Conservation (phyloP, 257 asterid species). For the Marsdenia floribunda region DNA sequence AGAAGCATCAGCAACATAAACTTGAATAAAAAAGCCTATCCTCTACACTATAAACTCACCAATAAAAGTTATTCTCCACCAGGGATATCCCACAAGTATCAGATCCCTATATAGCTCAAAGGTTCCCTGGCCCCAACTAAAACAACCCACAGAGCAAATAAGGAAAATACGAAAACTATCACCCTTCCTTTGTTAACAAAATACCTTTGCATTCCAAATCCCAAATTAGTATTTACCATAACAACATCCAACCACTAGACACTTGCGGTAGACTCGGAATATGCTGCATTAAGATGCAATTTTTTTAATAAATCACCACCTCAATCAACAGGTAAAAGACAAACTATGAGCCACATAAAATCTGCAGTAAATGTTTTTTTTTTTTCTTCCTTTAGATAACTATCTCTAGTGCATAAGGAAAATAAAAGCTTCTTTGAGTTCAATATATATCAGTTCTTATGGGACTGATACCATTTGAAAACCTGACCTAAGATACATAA, state of each 20-base stretch:
- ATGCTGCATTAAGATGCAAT: neutral
- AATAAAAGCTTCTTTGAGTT: neutral
- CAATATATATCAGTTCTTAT: neutral
- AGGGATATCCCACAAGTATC: neutral
- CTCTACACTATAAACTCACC: neutral
- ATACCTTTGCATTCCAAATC: neutral
- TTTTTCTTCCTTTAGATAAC: neutral
- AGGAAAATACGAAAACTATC: neutral
- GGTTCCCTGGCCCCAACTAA: neutral
- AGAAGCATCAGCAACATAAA: neutral
- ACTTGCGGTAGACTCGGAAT: neutral
- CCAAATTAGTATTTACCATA: neutral
- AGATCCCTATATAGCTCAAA: neutral
- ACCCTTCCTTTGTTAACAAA: neutral
- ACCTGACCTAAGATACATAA: neutral
- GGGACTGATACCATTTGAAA: too few species aligned
- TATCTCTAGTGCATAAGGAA: neutral
- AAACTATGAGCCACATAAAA: neutral
- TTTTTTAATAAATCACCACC: neutral
- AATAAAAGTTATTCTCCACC: neutral
- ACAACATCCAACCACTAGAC: neutral
- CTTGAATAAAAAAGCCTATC: neutral
- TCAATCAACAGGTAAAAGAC: neutral
- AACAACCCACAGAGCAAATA: neutral
- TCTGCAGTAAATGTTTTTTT: neutral